Evolutionary conservation across 1,284 basidiomycete species (phyloP), one percentile per base, ranked within the genome.

Genomic region (Sphagnurus paluster): DNA sequence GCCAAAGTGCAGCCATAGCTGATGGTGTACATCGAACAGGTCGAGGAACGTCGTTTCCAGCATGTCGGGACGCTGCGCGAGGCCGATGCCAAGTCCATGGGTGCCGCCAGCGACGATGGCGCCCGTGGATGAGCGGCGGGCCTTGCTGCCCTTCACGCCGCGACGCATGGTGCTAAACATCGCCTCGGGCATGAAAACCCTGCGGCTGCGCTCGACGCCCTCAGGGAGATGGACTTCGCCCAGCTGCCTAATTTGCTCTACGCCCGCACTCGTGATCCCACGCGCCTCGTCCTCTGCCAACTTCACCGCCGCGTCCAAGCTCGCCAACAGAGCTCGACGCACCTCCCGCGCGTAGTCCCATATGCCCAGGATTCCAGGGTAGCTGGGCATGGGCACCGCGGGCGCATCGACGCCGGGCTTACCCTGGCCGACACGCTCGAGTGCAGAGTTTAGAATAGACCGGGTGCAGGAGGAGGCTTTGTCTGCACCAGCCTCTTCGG

Each of bases 341-440:
- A 98, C 93, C 40, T 94, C 91, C 19, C 75, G 75, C 0, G 90
- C 91, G 61, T 97, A 99, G 54, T 94, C 86, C 88, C 88, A 96
- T 37, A 96, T 76, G 28, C 84, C 80, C 30, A 95, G 68, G 11
- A 99, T 63, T 26, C 97, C 96, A 4, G 93, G 90, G 70, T 95
- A 99, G 0, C 79, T 69, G 5, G 97, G 97, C 64, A 97, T 74
- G 10, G 70, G 64, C 16, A 83, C 60, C 3, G 63, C 54, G 6
- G 73, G 58, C 16, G 65, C 60, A 36, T 80, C 78, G 48, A 79
- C 75, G 39, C 79, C 87, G 39, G 83, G 76, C 59, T 86, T 79
- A 38, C 94, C 96, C 53, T 78, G 74, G 3, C 81, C 86, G 46
- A 98, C 82, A 11, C 80, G 77, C 39, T 93, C 87, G 10, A 99